A percentile compares a stretch with the other conserved stretches of the same genome.
Evolutionary conservation across 441 rosid genomes (phyloP).

Genomic region (Manihot esculenta): DNA sequence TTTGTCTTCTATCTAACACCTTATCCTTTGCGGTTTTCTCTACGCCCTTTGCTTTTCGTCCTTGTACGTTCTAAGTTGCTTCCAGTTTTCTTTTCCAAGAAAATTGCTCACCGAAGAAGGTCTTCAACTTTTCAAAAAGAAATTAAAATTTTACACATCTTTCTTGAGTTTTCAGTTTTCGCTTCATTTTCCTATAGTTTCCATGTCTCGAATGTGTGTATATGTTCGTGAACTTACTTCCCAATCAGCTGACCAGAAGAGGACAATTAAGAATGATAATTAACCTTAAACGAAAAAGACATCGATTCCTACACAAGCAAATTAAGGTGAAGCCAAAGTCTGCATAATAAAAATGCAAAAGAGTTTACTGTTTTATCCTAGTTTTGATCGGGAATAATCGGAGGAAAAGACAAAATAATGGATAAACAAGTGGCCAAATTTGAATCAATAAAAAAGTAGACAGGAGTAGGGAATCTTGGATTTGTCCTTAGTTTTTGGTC

Average conservation of each 20-base stretch:
- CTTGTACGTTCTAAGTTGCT: too few species aligned
- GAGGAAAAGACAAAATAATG: slow-evolving; percentile 22
- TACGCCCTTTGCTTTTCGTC: neutral
- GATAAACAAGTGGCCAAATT: slow-evolving; percentile 26
- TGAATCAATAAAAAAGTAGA: slow-evolving; percentile 15
- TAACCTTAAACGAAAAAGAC: neutral
- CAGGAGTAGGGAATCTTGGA: slow-evolving; percentile 37
- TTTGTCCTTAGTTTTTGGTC: slow-evolving; percentile 21
- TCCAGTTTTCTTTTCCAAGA: neutral
- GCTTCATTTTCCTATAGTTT: too few species aligned
- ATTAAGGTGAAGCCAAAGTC: slow-evolving; percentile 22
- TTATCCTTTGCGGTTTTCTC: slow-evolving; percentile 9
- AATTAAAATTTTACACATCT: too few species aligned
- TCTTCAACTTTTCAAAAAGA: too few species aligned
- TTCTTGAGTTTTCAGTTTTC: too few species aligned
- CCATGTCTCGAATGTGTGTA: too few species aligned
- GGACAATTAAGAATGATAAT: neutral
- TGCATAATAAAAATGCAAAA: neutral
- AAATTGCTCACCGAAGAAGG: too few species aligned
- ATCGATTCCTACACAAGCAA: neutral
- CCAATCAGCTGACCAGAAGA: neutral
- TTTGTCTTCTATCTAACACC: slow-evolving; percentile 11
- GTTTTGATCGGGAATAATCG: slow-evolving; percentile 21
- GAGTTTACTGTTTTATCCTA: slow-evolving; percentile 1
- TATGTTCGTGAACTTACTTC: too few species aligned